phyloP scores from a whole-genome alignment of 2,329 filamentous ascomycete genomes.

The Aspergillus niger region DNA sequence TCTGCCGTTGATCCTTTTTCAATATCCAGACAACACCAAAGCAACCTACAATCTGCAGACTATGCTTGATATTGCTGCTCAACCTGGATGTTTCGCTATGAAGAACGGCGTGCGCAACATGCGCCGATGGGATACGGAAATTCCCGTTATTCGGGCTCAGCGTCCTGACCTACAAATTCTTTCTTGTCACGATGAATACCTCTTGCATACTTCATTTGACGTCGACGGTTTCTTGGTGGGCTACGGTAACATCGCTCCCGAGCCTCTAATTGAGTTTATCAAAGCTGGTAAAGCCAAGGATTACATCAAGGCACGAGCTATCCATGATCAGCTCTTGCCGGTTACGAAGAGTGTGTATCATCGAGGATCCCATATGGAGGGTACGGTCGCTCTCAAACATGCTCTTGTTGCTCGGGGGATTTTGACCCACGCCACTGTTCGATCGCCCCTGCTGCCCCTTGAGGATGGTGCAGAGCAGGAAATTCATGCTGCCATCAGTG shows the following conservation, averaged over 20 bases:
- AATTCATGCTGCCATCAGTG: no score
- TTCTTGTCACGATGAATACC: no score
- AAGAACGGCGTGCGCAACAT: conserved; percentile 61
- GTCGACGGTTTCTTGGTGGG: no score
- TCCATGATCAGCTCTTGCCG: conserved; percentile 56
- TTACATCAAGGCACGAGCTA: conserved; percentile 50
- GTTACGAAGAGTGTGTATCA: conserved; percentile 59
- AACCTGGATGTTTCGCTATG: conserved; percentile 58
- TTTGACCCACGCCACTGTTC: conserved; percentile 38
- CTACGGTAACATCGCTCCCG: no score
- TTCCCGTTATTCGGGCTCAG: conserved; percentile 52
- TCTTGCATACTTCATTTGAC: no score
- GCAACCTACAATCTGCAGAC: conserved; percentile 44
- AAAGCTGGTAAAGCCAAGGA: no score
- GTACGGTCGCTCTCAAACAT: conserved; percentile 56
- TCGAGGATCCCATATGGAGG: conserved; percentile 58
- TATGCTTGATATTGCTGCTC: conserved; percentile 55
- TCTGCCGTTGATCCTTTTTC: no score
- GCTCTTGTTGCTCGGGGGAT: conserved; percentile 55
- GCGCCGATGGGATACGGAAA: conserved; percentile 60
- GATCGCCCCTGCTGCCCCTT: no score
- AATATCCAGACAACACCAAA: no score
- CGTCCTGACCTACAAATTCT: no score
- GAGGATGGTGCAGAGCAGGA: no score
- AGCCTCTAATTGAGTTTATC: no score